phyloP scores from a whole-genome alignment of 2,329 filamentous ascomycete species.

The Trichoderma oligosporum region DNA sequence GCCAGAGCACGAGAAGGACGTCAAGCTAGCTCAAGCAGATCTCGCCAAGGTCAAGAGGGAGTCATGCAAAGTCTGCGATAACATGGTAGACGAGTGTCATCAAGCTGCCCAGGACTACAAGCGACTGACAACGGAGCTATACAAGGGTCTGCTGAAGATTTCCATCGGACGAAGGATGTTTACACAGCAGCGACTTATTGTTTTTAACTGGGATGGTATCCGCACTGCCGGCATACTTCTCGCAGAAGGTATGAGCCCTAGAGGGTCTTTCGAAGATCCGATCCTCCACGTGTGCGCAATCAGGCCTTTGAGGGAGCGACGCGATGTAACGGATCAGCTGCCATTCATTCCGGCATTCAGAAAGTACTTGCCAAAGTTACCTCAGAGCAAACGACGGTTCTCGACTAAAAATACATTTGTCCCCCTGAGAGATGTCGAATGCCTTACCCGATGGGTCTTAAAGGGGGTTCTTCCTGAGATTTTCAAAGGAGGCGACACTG shows the following conservation, averaged over 20 bases:
- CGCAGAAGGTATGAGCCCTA: constrained; percentile 67
- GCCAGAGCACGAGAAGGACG: constrained; percentile 92
- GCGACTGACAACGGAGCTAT: constrained; percentile 74
- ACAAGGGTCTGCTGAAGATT: constrained; percentile 72
- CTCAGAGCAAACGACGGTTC: constrained; percentile 63
- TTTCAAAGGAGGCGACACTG: constrained; percentile 50
- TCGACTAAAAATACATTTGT: constrained; percentile 65
- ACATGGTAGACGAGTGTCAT: constrained; percentile 75
- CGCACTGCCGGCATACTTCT: constrained; percentile 78
- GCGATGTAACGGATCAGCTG: constrained; percentile 78
- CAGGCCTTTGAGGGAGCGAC: constrained; percentile 60
- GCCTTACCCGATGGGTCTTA: constrained; percentile 67
- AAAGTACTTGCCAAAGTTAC: constrained; percentile 62
- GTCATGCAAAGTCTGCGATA: constrained; percentile 75
- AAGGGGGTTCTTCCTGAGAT: constrained; percentile 58
- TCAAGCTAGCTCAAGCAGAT: constrained; percentile 87
- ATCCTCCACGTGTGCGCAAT: constrained; percentile 77
- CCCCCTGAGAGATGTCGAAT: constrained; percentile 75
- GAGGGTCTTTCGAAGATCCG: constrained; percentile 54
- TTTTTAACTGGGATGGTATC: constrained; percentile 81
- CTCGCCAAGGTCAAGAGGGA: constrained; percentile 86
- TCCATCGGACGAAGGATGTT: constrained; percentile 80
- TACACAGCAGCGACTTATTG: constrained; percentile 67
- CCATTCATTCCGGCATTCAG: constrained; percentile 75
- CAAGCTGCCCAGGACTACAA: constrained; percentile 76